A percentile compares a stretch with the other conserved stretches of the same genome.
Evolutionary conservation across 352 stramenopile genomes (phyloP).

Genomic region (Thraustotheca clavata): DNA sequence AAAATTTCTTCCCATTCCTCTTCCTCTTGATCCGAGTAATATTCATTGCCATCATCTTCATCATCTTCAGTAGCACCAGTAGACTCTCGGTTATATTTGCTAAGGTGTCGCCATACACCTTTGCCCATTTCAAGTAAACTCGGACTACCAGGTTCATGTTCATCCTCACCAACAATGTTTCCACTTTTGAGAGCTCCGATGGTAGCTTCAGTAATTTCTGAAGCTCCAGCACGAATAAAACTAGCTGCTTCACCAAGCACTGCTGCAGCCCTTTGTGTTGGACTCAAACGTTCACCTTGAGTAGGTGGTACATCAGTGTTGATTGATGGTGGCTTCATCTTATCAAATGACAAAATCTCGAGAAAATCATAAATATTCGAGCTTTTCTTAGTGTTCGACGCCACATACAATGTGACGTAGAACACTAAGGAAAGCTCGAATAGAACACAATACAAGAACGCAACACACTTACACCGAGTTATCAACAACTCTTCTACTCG

Average conservation of each 20-base stretch:
- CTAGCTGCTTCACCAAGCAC: not conserved
- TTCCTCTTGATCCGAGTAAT: constrained; percentile 15
- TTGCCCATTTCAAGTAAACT: not conserved
- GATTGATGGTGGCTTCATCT: too few species aligned
- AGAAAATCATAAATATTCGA: not conserved
- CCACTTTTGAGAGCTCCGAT: not conserved
- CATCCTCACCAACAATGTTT: not conserved
- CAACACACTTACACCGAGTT: too few species aligned
- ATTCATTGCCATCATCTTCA: constrained; percentile 6
- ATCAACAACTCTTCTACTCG: too few species aligned
- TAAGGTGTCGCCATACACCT: not conserved
- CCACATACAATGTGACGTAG: too few species aligned
- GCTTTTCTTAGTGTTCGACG: too few species aligned
- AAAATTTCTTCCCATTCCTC: constrained; percentile 4
- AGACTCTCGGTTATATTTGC: not conserved
- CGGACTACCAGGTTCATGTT: too few species aligned
- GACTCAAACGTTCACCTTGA: too few species aligned
- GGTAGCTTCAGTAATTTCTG: not conserved
- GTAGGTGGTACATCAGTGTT: too few species aligned
- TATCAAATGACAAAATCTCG: not conserved
- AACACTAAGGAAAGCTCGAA: too few species aligned
- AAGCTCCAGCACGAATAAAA: not conserved
- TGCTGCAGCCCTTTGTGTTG: not conserved
- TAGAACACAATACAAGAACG: too few species aligned
- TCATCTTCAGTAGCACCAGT: not conserved